Evolutionary conservation across 192 early-diverging fungal genomes (phyloP).

Genomic region (Oehlia diaphana): DNA sequence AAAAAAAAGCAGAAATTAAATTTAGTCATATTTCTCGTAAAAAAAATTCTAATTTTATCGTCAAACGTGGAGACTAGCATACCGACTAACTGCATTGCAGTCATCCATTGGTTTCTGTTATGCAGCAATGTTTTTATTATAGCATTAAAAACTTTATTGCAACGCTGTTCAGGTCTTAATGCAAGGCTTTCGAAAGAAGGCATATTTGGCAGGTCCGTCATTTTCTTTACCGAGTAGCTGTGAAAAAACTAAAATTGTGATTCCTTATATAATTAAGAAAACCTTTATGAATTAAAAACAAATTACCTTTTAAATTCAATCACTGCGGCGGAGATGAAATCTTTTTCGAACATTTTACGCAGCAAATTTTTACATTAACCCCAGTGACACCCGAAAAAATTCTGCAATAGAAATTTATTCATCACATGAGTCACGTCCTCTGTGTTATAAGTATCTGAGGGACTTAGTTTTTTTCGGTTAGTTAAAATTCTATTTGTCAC

Average conservation of each 20-base stretch:
- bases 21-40: not conserved
- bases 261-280: not conserved
- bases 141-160: conserved; percentile 11
- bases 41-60: not conserved
- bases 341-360: too few species aligned
- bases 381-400: too few species aligned
- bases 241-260: not conserved
- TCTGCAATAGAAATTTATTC: too few species aligned
- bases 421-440: too few species aligned
- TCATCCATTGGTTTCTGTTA: conserved; percentile 20
- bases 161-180: conserved; percentile 4
- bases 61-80: not conserved
- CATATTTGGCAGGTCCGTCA: not conserved
- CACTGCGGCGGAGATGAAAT: too few species aligned
- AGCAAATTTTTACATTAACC: too few species aligned
- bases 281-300: too few species aligned
- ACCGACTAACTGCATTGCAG: conserved; percentile 22
- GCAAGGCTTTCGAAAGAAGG: conserved; percentile 20
- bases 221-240: not conserved
- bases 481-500: too few species aligned
- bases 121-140: conserved; percentile 4
- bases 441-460: too few species aligned
- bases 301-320: too few species aligned
- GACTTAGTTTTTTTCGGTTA: too few species aligned
- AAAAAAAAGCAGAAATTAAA: not conserved